Conservation (phyloP, 768 basidiomycete genomes). For the Lactarius tabidus region DNA sequence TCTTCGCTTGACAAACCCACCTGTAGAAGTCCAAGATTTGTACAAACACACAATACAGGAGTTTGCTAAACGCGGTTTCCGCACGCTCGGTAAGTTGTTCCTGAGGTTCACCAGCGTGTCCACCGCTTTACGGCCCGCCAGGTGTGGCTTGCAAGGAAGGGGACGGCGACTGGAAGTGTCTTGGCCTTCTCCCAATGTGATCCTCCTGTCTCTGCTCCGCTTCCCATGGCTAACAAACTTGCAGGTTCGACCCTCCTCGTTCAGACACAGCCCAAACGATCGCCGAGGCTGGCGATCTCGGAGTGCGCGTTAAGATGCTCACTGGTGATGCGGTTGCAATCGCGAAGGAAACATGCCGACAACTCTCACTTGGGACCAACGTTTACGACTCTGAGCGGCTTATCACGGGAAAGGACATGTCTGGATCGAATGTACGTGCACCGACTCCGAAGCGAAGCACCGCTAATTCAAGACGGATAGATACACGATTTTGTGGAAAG, state of each 20-base stretch:
- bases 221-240: slow-evolving; percentile 22
- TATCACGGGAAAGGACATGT: slow-evolving; percentile 39
- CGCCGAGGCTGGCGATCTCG: slow-evolving; percentile 40
- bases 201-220: neutral
- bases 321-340: slow-evolving; percentile 50
- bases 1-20: slow-evolving; percentile 38
- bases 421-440: slow-evolving; percentile 35
- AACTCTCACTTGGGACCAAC: slow-evolving; percentile 43
- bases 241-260: slow-evolving; percentile 46
- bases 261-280: slow-evolving; percentile 44
- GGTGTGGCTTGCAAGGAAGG: slow-evolving; percentile 44
- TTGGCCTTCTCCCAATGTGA: slow-evolving; percentile 36
- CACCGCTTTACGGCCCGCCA: neutral
- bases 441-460: neutral
- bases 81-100: slow-evolving; percentile 34
- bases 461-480: slow-evolving; percentile 10
- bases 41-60: slow-evolving; percentile 37
- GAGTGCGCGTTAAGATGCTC: slow-evolving; percentile 48
- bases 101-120: neutral
- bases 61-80: slow-evolving; percentile 43
- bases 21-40: slow-evolving; percentile 31
- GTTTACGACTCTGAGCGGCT: slow-evolving; percentile 45
- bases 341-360: slow-evolving; percentile 44
- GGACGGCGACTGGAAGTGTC: slow-evolving; percentile 40
- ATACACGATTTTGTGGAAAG: slow-evolving; percentile 44